A percentile compares a stretch with the other conserved stretches of the same genome.
Conservation (phyloP, 1,284 basidiomycete genomes). For the Ceratobasidium theobromae region DNA sequence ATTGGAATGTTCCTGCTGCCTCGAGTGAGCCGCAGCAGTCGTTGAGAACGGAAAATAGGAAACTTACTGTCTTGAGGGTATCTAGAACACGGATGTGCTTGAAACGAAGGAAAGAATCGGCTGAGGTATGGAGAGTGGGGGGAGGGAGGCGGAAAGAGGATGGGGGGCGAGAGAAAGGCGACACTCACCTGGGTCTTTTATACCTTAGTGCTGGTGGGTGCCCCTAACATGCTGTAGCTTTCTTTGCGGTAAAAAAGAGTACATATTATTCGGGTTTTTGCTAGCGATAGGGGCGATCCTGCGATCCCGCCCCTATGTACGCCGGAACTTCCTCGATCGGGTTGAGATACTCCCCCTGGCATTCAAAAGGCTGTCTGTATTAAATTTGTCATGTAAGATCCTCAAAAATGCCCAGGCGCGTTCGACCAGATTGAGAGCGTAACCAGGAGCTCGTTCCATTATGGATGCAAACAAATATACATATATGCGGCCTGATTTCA, state of each 20-base stretch:
- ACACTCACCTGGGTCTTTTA: background rate
- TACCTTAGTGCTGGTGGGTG: background rate
- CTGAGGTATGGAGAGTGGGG: constrained; percentile 2
- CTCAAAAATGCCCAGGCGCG: too few relatives aligned
- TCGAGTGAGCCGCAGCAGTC: background rate
- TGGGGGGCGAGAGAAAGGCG: background rate
- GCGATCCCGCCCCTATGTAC: background rate
- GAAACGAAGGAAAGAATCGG: constrained; percentile 20
- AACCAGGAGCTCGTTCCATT: background rate
- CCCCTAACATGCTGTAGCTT: too few relatives aligned
- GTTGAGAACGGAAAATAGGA: background rate
- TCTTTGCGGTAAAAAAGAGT: too few relatives aligned
- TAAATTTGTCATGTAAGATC: background rate
- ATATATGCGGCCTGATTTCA: constrained; percentile 2
- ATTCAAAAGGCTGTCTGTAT: background rate
- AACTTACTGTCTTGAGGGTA: constrained; percentile 29
- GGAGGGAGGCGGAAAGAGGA: constrained; percentile 20
- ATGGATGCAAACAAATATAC: background rate
- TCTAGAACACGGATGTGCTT: constrained; percentile 19
- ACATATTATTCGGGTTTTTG: too few relatives aligned
- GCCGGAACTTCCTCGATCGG: background rate
- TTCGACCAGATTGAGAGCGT: too few relatives aligned
- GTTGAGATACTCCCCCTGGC: background rate
- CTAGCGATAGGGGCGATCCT: background rate
- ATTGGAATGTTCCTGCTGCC: constrained; percentile 2